A percentile compares a stretch with the other conserved stretches of the same genome.
phyloP scores from a whole-genome alignment of 73 alveolate genomes.

The Tetrahymena borealis region DNA sequence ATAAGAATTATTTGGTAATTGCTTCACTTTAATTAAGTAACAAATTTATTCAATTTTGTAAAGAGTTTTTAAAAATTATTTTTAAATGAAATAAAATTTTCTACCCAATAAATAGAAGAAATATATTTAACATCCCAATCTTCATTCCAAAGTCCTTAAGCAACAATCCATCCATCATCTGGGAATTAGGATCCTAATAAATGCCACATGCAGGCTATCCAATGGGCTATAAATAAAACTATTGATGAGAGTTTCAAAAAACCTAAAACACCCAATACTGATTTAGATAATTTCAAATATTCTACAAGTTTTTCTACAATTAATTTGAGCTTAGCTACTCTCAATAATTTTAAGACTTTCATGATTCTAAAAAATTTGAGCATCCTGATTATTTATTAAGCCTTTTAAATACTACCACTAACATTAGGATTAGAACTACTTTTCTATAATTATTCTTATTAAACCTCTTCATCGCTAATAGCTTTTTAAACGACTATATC shows the following conservation, averaged over 20 bases:
- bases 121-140: neutral
- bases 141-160: neutral
- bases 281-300: slow-evolving; percentile 47
- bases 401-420: neutral
- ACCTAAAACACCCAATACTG: slow-evolving; percentile 49
- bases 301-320: slow-evolving; percentile 64
- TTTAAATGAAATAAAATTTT: neutral
- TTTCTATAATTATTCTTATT: neutral
- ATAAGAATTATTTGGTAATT: too few species aligned
- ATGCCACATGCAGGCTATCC: slow-evolving; percentile 81
- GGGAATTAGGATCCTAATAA: slow-evolving; percentile 52
- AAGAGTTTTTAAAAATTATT: neutral
- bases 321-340: slow-evolving; percentile 59
- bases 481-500: slow-evolving; percentile 27
- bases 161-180: slow-evolving; percentile 35
- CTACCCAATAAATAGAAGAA: neutral
- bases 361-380: slow-evolving; percentile 29
- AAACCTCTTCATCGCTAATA: slow-evolving; percentile 14
- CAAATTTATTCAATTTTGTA: too few species aligned
- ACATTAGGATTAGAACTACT: neutral
- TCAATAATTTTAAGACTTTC: slow-evolving; percentile 37
- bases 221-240: slow-evolving; percentile 76
- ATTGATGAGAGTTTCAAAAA: slow-evolving; percentile 61
- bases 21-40: too few species aligned
- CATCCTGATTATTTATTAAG: slow-evolving; percentile 17